Evolutionary conservation across 345 rosid species (phyloP), one percentile per base, ranked within the genome.

Genomic region (Bretschneidera sinensis): DNA sequence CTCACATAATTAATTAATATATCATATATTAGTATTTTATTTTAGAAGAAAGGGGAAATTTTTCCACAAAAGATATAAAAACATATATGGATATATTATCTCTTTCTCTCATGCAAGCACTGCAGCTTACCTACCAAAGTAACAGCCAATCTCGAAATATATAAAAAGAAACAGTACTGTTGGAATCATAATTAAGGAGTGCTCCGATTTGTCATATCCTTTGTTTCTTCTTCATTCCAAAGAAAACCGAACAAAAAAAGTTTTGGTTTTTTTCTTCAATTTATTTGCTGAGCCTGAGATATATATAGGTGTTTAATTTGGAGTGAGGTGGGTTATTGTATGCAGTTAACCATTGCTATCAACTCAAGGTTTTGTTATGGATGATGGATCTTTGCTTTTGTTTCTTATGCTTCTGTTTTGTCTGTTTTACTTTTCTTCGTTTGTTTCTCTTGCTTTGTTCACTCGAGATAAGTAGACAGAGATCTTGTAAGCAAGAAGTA

Each of bases 101-200:
- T 48, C 10, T 48, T 52, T 54, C 53, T 73, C 47, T 75, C 95
- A 81, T 79, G 95, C 91, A 83, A 76, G 66, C 80, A 59, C 70
- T 78, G 85, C 85, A 76, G 43, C 62, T 79, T 68, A 87, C 89
- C 95, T 87, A 81, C 84, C 88, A 69, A 75, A 65, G 62, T 62
- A 43, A 45, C 66, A 60, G n/a, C 24, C 60, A 57, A 72, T 33
- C 21, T 24, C 57, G 34, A 33, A 23, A 22, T 18, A 71, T 59
- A 69, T 60, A 75, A 64, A 70, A 21, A 57, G 54, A 71, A n/a
- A n/a, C n/a, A n/a, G n/a, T n/a, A n/a, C n/a, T n/a, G n/a, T n/a
- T n/a, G n/a, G n/a, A n/a, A n/a, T n/a, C n/a, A n/a, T n/a, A n/a
- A n/a, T n/a, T n/a, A n/a, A n/a, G n/a, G n/a, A n/a, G n/a, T n/a